Percentiles rank a stretch among this genome's conserved stretches.
Evolutionary conservation across 2,329 filamentous ascomycete species (phyloP).

Genomic region (Davidsoniella australis): DNA sequence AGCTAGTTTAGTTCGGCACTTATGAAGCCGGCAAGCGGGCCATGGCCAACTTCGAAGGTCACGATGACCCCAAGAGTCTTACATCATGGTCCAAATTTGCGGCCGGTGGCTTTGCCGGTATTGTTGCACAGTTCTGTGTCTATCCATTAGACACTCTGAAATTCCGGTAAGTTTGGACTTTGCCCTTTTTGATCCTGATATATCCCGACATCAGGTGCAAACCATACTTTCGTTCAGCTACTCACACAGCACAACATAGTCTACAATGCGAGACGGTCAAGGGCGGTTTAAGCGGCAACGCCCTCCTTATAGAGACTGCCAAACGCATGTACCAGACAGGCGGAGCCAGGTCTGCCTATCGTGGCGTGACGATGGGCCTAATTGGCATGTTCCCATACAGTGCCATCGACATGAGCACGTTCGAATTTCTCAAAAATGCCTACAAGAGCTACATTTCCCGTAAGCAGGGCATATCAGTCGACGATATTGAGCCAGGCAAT

Average conservation of each 20-base stretch:
- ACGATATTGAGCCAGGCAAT: slow-evolving; percentile 66
- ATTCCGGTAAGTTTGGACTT: slow-evolving; percentile 28
- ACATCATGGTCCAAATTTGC: slow-evolving; percentile 76
- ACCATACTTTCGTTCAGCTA: neutral
- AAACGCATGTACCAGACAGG: slow-evolving; percentile 71
- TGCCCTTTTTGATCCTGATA: neutral
- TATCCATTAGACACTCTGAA: slow-evolving; percentile 83
- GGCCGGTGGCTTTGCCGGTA: slow-evolving; percentile 78
- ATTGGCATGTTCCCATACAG: slow-evolving; percentile 96
- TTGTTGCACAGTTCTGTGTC: slow-evolving; percentile 91
- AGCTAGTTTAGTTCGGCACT: slow-evolving; percentile 51
- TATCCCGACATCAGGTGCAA: neutral
- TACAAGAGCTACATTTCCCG: slow-evolving; percentile 56
- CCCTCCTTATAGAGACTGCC: slow-evolving; percentile 65
- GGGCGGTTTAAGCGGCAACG: slow-evolving; percentile 68
- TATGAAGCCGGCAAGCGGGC: slow-evolving; percentile 89
- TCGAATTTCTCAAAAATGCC: slow-evolving; percentile 73
- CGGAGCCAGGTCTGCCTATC: slow-evolving; percentile 64
- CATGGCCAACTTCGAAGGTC: slow-evolving; percentile 73
- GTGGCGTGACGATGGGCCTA: slow-evolving; percentile 82
- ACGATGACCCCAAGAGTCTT: slow-evolving; percentile 63
- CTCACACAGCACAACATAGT: slow-evolving; percentile 28
- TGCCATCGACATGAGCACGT: slow-evolving; percentile 89
- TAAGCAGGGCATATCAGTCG: slow-evolving; percentile 54
- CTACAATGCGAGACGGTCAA: slow-evolving; percentile 91